phyloP scores from a whole-genome alignment of 805 yeast genomes.

The Saturnispora besseyi region DNA sequence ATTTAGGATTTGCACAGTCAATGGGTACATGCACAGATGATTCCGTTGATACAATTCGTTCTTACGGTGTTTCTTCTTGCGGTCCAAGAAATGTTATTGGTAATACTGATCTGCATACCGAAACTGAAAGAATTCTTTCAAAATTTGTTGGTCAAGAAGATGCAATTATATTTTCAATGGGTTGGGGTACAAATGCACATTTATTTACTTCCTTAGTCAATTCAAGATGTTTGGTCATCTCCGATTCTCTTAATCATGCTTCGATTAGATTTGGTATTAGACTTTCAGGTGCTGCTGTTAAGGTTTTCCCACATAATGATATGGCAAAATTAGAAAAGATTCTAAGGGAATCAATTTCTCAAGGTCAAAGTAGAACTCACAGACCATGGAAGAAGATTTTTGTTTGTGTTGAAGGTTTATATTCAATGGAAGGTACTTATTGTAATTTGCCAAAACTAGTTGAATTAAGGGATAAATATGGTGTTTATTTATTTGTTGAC shows the following conservation, averaged over 20 bases:
- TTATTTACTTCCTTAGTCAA: conserved; percentile 77
- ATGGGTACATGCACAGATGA: conserved; percentile 83
- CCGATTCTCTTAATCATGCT: conserved; percentile 93
- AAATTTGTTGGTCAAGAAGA: conserved; percentile 87
- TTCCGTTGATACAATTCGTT: conserved; percentile 52
- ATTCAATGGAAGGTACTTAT: conserved; percentile 89
- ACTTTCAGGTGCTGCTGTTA: conserved; percentile 85
- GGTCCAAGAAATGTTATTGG: conserved; percentile 74
- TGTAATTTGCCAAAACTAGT: conserved; percentile 71
- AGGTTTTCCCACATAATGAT: conserved; percentile 87
- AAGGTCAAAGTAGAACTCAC: conserved; percentile 91
- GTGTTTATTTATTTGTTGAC: conserved; percentile 84
- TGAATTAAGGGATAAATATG: conserved; percentile 71
- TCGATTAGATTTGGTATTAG: conserved; percentile 94
- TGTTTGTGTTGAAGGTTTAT: conserved; percentile 86
- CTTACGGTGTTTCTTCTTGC: conserved; percentile 69
- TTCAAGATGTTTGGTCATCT: conserved; percentile 79
- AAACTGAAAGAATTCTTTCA: conserved; percentile 73
- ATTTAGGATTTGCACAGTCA: conserved; percentile 94
- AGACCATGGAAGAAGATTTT: conserved; percentile 91
- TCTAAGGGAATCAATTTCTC: conserved; percentile 75
- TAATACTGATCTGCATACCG: conserved; percentile 60
- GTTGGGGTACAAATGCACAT: conserved; percentile 91
- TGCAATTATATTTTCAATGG: conserved; percentile 81
- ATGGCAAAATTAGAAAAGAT: conserved; percentile 70